Evolutionary conservation across 768 basidiomycete species (phyloP).

Genomic region (Pulveroboletus sp.): DNA sequence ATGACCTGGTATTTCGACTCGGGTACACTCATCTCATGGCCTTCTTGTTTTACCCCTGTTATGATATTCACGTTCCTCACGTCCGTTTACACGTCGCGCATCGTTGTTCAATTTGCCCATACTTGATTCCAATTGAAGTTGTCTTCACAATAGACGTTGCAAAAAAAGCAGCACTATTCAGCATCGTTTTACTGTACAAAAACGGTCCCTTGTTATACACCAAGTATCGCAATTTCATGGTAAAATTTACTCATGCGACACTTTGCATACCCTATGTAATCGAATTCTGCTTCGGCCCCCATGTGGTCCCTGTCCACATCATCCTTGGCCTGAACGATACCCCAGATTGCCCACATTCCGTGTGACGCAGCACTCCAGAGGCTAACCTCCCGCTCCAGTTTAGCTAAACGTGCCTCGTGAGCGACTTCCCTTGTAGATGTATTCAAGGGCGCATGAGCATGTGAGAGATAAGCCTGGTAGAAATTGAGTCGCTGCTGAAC

Average conservation of each 20-base stretch:
- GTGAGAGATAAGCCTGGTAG: conserved; percentile 77
- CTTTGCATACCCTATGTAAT: conserved; percentile 82
- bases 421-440: conserved; percentile 20
- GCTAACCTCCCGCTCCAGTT: conserved; percentile 74
- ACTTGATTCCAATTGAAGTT: conserved; percentile 39
- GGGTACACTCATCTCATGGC: conserved; percentile 29
- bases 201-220: conserved; percentile 24
- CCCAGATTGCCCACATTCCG: conserved; percentile 95
- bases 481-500: conserved; percentile 74
- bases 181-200: no score
- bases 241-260: conserved; percentile 66
- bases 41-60: conserved; percentile 37
- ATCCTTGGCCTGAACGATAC: conserved; percentile 84
- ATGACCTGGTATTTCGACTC: conserved; percentile 21
- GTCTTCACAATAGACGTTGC: conserved; percentile 24
- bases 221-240: conserved; percentile 49
- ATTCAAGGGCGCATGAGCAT: conserved; percentile 35
- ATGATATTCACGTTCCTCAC: conserved; percentile 42
- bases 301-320: conserved; percentile 51
- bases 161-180: neutral
- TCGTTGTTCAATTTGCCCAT: conserved; percentile 41
- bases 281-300: conserved; percentile 70
- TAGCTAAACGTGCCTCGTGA: conserved; percentile 45
- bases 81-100: conserved; percentile 25
- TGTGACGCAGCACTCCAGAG: conserved; percentile 91